Evolutionary conservation across 805 yeast genomes (phyloP), one percentile per base, ranked within the genome.

Genomic region (Yamadazyma nakazawae): DNA sequence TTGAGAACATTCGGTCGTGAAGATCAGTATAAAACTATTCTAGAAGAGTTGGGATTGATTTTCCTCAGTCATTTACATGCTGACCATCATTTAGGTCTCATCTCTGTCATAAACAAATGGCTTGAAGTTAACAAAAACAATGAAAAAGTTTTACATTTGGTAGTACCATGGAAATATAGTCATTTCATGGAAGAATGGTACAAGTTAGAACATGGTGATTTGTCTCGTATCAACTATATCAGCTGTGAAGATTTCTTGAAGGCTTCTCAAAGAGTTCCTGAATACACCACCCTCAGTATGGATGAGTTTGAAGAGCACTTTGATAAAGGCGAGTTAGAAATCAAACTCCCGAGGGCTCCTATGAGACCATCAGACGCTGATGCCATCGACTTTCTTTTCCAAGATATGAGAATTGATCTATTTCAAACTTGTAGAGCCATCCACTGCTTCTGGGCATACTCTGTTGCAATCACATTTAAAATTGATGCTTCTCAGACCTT

Each of bases 51-150:
- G 47, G 68, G 76, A 28, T 48, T 88, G 45, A 69, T 92, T 17
- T 87, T 80, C 57, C 68, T 94, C 45, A 85, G 96, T 55, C 99
- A 94, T 70, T 71, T 92, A 56, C 99, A 94, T 65, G 99, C 98
- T 0, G 99, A 94, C 62, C 99, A 94, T 62, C 97, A 92, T 63
- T 68, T 94, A 36, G 99, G 99, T 0, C 72, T 87, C 5, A 67
- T 85, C 8, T 77, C 88, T 5, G 63, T 94, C 3, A 71, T 94
- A 24, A 71, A 74, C 34, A 81, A 80, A 52, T 91, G 97, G 96
- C 72, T 78, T 48, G 59, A 64, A 28, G 61, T 67, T 12, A 71
- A 77, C 49, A 38, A 40, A 7, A 52, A 64, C 12, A 56, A 66
- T 4, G 47, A 57, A 14, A 60, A 57, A 32, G 67, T 62, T 17